These are phyloP conservation scores for carrot (Daucus carota) DNA, from an alignment of 129 eudicot genomes.

Conservation along the genomic window DH1_v3.0 NC_030384.2:25596001-25596500, in stretches of 20 bases:
- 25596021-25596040: too few relatives aligned
- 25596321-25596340: constrained; percentile 23
- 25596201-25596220: background rate
- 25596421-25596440: background rate
- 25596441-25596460: constrained; percentile 56
- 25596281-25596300: background rate
- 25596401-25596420: background rate
- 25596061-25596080: too few relatives aligned
- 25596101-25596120: too few relatives aligned
- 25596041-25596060: too few relatives aligned
- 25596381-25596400: background rate
- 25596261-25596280: too few relatives aligned
- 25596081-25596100: too few relatives aligned
- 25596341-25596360: constrained; percentile 84
- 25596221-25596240: background rate
- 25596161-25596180: too few relatives aligned
- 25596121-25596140: too few relatives aligned
- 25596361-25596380: constrained; percentile 50
- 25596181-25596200: too few relatives aligned
- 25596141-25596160: too few relatives aligned
- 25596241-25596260: background rate
- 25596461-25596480: constrained; percentile 85
- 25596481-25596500: constrained; percentile 70
- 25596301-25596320: constrained; percentile 40
- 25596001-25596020: too few relatives aligned